Evolutionary conservation across 331 rosid species (phyloP), one percentile per base, ranked within the genome.

Genomic region (Saraca asoca): DNA sequence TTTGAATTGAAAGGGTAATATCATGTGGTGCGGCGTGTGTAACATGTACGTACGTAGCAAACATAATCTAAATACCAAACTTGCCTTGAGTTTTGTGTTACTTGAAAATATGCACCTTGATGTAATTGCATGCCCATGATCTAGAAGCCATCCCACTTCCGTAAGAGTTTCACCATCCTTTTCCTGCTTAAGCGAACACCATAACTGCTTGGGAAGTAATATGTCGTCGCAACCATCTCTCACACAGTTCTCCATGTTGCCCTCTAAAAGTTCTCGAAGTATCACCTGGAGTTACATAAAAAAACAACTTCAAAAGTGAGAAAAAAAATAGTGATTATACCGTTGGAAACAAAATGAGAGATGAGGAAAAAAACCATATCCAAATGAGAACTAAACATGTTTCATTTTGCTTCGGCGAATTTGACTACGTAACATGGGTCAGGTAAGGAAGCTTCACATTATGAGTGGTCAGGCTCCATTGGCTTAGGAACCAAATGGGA

Each of bases 121-220:
- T 76, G 96, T 83, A 66, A 94, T 80, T 67, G 90, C 91, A 57
- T 51, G 80, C 31, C 89, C 92, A 20, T 77, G 70, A 72, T 80
- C 88, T 13, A 85, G 71, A 79, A 94, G 81, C 96, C 99, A 94
- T 66, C 99, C 99, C 18, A 85, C 96, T 79, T 88, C 97, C 55
- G 89, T 76, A 53, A 51, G 64, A 54, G 79, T 77, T 68, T 73
- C 91, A n/a, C 85, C 96, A 24, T 80, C 89, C 70, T 62, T 44
- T 19, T 33, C 31, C 78, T 75, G 84, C 73, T 77, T 82, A 14
- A 94, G 57, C 0, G 92, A 88, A 80, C 96, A 88, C 99, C 99
- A 94, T 51, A 94, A 66, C 62, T 90, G 85, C 83, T 88, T 90
- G 45, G 99, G 99, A 83, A 94, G 96, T 73, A 94, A 76, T 58